Evolutionary conservation across 306 rosid species (phyloP), one percentile per base, ranked within the genome.

Genomic region (Biancaea sappan): DNA sequence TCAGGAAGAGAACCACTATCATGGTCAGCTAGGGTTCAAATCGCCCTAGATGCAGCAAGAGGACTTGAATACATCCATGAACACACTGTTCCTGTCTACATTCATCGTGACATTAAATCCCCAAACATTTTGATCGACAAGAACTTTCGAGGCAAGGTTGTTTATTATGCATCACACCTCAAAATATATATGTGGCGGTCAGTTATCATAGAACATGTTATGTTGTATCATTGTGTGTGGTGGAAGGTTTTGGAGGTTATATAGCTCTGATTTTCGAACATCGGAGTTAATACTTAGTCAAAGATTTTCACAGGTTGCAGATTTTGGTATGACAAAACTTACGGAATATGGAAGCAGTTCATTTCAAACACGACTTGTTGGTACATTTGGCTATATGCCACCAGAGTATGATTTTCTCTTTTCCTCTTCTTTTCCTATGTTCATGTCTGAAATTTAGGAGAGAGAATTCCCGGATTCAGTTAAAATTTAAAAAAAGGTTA

Each of bases 301-400:
- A 65, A 71, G 8, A 28, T 34, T 59, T 57, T 18, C 10, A 34
- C 84, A 86, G 96, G 96, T 91, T 78, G 96, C 97, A 18, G 97
- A 91, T 87, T 91, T 91, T 25, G 94, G 97, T 34, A 76, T 91
- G 18, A 35, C 97, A 54, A 88, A 69, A 75, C 75, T 88, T 72
- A 79, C 89, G 8, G 92, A 88, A 81, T 82, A 87, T 65, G 94
- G 90, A 58, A 87, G 83, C 63, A 37, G 72, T 71, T 91, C 94
- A 16, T 40, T 85, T 65, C 89, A 80, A 22, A 82, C 94, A 2
- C 87, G 92, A 76, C 89, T 88, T 44, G 94, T 82, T 24, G 97
- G 97, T 16, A 91, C 97, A 41, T 91, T 91, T 50, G 97, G 94
- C 26, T 91, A 88, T 61, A 91, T 91, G 94, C 82, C 97, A 46